Evolutionary conservation across 495 filamentous ascomycete species (phyloP).

Genomic region (Poronia punctata): DNA sequence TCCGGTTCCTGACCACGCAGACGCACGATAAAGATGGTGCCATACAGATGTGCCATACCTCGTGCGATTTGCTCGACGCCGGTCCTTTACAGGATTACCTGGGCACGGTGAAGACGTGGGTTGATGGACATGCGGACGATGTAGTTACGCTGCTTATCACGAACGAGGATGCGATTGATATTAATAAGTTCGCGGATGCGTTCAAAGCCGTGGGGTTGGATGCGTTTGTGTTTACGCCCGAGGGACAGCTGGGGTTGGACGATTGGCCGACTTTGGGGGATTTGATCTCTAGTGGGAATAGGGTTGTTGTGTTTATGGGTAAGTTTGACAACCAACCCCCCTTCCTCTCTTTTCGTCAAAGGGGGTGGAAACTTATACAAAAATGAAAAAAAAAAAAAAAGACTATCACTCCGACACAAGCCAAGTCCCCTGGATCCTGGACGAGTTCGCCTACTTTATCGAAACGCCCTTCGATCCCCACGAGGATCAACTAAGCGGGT

Average conservation of each 20-base stretch:
- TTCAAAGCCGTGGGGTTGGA: constrained; percentile 56
- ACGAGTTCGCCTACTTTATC: constrained; percentile 63
- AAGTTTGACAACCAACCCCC: too few species aligned
- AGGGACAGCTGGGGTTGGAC: constrained; percentile 51
- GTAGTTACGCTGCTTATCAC: constrained; percentile 75
- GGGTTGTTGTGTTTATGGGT: constrained; percentile 36
- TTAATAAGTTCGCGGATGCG: constrained; percentile 51
- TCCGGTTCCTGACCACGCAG: constrained; percentile 79
- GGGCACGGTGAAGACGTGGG: constrained; percentile 55
- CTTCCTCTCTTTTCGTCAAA: not conserved
- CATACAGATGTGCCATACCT: constrained; percentile 55
- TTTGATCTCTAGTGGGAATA: constrained; percentile 52
- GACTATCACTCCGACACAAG: constrained; percentile 73
- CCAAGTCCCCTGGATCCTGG: constrained; percentile 59
- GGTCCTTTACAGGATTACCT: constrained; percentile 64
- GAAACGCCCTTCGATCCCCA: constrained; percentile 62
- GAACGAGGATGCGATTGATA: constrained; percentile 58
- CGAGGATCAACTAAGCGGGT: constrained; percentile 48
- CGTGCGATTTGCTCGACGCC: constrained; percentile 62
- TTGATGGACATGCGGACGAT: constrained; percentile 65
- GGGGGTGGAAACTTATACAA: not conserved
- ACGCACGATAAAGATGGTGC: constrained; percentile 49
- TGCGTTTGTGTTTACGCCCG: constrained; percentile 57
- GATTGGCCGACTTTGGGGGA: constrained; percentile 72
- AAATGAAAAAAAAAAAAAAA: constrained; percentile 6